Percentiles rank a stretch among this genome's conserved stretches.
Evolutionary conservation across 2,329 filamentous ascomycete genomes (phyloP).

Genomic region (Byssochlamys sp.): DNA sequence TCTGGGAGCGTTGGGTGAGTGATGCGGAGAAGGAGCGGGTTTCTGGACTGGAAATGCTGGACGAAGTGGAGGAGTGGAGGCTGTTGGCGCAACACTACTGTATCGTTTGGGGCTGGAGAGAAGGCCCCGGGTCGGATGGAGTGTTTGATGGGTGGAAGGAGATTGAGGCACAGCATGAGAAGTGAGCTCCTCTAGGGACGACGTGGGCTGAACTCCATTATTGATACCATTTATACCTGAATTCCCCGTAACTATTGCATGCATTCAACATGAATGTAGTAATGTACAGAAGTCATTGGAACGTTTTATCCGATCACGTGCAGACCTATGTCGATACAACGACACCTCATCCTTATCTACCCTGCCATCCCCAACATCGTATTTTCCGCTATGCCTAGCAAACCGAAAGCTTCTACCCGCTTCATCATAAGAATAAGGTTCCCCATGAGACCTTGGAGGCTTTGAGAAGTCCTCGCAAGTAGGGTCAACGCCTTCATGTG

Average conservation of each 20-base stretch:
- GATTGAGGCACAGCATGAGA: slow-evolving; percentile 19
- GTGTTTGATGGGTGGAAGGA: slow-evolving; percentile 29
- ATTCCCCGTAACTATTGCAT: background rate
- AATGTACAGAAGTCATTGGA: background rate
- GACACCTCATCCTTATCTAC: too few species aligned
- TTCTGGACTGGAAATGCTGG: slow-evolving; percentile 70
- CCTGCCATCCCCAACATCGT: too few species aligned
- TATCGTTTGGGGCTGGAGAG: slow-evolving; percentile 76
- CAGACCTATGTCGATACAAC: too few species aligned
- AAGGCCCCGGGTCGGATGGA: slow-evolving; percentile 23
- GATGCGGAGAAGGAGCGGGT: slow-evolving; percentile 67
- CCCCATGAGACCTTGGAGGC: too few species aligned
- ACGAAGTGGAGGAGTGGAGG: slow-evolving; percentile 92
- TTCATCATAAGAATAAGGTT: too few species aligned
- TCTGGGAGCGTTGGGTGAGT: slow-evolving; percentile 68
- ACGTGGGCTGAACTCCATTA: background rate
- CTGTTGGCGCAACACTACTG: slow-evolving; percentile 81
- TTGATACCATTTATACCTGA: background rate
- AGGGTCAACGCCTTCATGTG: too few species aligned
- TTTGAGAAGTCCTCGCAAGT: too few species aligned
- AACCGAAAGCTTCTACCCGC: too few species aligned
- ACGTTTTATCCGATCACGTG: background rate
- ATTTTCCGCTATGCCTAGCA: too few species aligned
- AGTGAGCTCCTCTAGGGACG: slow-evolving; percentile 2
- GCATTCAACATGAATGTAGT: background rate